phyloP scores from a whole-genome alignment of 495 filamentous ascomycete genomes.

The Aspergillus campestris region DNA sequence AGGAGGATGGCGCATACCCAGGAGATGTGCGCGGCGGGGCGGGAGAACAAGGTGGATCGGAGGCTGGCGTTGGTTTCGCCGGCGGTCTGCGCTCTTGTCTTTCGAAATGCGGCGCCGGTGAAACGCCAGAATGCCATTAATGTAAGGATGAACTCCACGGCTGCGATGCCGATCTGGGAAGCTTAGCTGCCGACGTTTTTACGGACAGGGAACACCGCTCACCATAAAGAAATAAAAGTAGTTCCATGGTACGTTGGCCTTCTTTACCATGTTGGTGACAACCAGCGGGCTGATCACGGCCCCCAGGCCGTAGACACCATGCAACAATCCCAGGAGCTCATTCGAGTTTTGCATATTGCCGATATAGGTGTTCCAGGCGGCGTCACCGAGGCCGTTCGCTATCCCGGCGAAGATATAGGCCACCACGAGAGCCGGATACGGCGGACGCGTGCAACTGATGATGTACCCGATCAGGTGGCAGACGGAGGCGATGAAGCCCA shows the following conservation, averaged over 20 bases:
- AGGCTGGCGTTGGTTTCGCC: conserved; percentile 41
- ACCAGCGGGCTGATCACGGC: conserved; percentile 48
- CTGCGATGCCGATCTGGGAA: conserved; percentile 50
- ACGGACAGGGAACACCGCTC: conserved; percentile 2
- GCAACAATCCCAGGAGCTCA: conserved; percentile 48
- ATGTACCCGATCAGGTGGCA: conserved; percentile 59
- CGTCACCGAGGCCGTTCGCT: conserved; percentile 55
- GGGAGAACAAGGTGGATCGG: conserved; percentile 45
- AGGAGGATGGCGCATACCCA: conserved; percentile 75
- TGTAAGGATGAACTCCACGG: conserved; percentile 48
- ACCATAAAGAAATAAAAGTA: conserved; percentile 58
- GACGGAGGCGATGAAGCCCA: conserved; percentile 56
- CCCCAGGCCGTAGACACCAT: conserved; percentile 52
- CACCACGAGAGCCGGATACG: conserved; percentile 50
- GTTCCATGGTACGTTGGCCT: conserved; percentile 43
- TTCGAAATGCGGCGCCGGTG: conserved; percentile 53
- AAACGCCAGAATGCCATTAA: conserved; percentile 58
- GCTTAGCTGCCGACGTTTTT: too few relatives aligned
- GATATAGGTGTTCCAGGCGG: conserved; percentile 59
- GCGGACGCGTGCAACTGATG: conserved; percentile 50
- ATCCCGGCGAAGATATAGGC: conserved; percentile 52
- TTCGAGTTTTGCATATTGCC: conserved; percentile 56
- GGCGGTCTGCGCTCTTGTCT: conserved; percentile 22
- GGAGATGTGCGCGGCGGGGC: conserved; percentile 44
- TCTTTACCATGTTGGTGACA: conserved; percentile 48